phyloP scores from a whole-genome alignment of 2,329 filamentous ascomycete species.

The Karstenula rhodostoma region DNA sequence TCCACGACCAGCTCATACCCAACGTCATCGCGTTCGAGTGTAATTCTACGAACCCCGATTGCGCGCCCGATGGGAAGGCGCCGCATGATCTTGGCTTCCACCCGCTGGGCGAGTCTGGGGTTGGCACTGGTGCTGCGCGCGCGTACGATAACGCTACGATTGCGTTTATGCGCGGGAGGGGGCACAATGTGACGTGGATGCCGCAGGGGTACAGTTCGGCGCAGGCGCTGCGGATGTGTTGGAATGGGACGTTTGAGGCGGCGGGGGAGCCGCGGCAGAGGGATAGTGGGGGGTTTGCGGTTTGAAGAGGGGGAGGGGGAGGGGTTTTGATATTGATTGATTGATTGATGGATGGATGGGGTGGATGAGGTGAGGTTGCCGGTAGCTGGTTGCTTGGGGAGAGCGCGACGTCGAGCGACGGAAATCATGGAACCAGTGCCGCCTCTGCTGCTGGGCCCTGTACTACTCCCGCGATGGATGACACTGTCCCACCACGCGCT shows the following conservation, averaged over 20 bases:
- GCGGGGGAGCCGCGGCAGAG: slow-evolving; percentile 1
- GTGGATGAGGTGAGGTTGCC: too few species aligned
- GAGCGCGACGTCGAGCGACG: too few species aligned
- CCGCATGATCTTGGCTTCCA: neutral
- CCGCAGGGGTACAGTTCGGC: neutral
- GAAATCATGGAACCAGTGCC: too few species aligned
- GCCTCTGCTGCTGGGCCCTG: too few species aligned
- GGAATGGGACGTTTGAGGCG: slow-evolving; percentile 3
- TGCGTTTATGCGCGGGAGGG: slow-evolving; percentile 67
- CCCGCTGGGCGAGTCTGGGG: neutral
- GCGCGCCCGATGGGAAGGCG: neutral
- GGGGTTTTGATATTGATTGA: too few species aligned
- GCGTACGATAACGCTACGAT: slow-evolving; percentile 70
- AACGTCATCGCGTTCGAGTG: slow-evolving; percentile 74
- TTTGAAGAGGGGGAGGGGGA: neutral
- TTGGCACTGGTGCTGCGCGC: neutral
- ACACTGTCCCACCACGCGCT: too few species aligned
- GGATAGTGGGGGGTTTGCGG: neutral
- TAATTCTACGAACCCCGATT: slow-evolving; percentile 18
- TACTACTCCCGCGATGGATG: too few species aligned
- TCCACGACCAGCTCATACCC: slow-evolving; percentile 85
- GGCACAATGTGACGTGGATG: slow-evolving; percentile 37
- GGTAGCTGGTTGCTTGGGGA: too few species aligned
- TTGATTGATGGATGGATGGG: too few species aligned
- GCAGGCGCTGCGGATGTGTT: neutral